These are phyloP conservation scores for Trametes pubescens DNA, from an alignment of 1,284 basidiomycete genomes.

Conservation along the genomic window DNA sequence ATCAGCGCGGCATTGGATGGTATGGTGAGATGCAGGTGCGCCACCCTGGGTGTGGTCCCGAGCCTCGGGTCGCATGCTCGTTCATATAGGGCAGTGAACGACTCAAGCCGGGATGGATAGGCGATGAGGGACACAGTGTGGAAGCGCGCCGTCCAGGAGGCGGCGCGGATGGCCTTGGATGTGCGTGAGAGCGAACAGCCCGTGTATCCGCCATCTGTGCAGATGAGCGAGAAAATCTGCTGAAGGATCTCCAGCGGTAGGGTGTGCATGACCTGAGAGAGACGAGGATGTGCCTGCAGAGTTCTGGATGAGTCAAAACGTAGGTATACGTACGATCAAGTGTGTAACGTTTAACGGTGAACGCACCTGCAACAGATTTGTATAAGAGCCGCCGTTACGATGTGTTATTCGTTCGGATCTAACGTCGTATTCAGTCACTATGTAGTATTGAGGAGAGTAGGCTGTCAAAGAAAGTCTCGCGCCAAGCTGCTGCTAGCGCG, in stretches of 20 bases:
- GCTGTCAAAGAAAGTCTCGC: too few relatives aligned
- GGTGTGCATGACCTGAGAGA: neutral
- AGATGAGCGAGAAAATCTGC: constrained; percentile 2
- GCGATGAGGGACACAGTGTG: constrained; percentile 14
- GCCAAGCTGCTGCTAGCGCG: too few relatives aligned
- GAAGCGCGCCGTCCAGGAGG: constrained; percentile 1
- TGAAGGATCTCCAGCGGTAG: constrained; percentile 1
- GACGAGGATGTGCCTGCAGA: neutral
- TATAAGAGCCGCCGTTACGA: too few relatives aligned
- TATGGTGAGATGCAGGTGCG: constrained; percentile 3
- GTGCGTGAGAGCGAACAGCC: constrained; percentile 1
- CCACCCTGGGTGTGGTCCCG: neutral
- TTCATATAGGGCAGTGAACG: constrained; percentile 5
- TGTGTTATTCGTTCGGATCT: too few relatives aligned
- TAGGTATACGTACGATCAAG: too few relatives aligned
- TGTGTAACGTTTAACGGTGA: too few relatives aligned
- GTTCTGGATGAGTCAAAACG: neutral
- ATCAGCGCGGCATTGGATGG: neutral
- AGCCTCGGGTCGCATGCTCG: neutral
- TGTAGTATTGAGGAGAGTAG: too few relatives aligned
- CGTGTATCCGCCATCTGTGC: constrained; percentile 7
- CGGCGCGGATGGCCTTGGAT: constrained; percentile 4
- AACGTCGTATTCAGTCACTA: too few relatives aligned
- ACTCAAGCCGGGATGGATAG: neutral
- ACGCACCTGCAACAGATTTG: too few relatives aligned